Conservation (phyloP, 2,329 filamentous ascomycete genomes). For the Aspergillus glaucus region DNA sequence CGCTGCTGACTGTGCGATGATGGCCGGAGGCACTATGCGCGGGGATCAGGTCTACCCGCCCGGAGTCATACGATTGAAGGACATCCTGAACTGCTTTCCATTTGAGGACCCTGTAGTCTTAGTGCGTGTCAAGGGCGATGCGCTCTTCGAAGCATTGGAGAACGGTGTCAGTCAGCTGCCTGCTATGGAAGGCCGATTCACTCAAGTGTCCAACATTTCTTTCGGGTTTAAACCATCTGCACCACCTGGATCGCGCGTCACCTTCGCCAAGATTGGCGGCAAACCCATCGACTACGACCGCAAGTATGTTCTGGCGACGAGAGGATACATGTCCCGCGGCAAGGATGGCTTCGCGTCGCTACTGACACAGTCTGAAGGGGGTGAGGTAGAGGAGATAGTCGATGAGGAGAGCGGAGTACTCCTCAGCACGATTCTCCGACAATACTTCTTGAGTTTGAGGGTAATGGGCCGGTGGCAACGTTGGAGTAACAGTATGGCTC, state of each 20-base stretch:
- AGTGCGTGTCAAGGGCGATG: constrained; percentile 63
- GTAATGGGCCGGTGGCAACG: constrained; percentile 73
- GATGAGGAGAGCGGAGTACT: constrained; percentile 82
- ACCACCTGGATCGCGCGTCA: constrained; percentile 57
- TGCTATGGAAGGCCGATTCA: constrained; percentile 75
- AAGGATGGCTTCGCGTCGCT: constrained; percentile 79
- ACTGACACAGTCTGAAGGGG: constrained; percentile 69
- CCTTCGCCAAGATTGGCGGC: constrained; percentile 55
- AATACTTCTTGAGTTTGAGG: constrained; percentile 84
- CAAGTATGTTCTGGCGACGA: constrained; percentile 67
- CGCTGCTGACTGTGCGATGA: constrained; percentile 70
- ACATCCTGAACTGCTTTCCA: constrained; percentile 83
- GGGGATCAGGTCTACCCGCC: constrained; percentile 85
- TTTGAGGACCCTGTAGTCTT: constrained; percentile 88
- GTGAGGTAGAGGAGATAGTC: constrained; percentile 69
- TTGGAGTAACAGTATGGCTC: constrained; percentile 56
- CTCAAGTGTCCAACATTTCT: constrained; percentile 76
- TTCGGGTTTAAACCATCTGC: constrained; percentile 65
- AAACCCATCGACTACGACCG: constrained; percentile 56
- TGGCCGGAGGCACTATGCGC: constrained; percentile 78
- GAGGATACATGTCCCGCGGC: constrained; percentile 83
- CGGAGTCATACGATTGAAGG: constrained; percentile 68
- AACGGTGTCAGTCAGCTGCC: constrained; percentile 77
- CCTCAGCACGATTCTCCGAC: constrained; percentile 77
- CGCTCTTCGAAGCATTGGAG: constrained; percentile 72